Base-by-base conservation (phyloP, 768 basidiomycete species). In the Serendipita sp. region DNA sequence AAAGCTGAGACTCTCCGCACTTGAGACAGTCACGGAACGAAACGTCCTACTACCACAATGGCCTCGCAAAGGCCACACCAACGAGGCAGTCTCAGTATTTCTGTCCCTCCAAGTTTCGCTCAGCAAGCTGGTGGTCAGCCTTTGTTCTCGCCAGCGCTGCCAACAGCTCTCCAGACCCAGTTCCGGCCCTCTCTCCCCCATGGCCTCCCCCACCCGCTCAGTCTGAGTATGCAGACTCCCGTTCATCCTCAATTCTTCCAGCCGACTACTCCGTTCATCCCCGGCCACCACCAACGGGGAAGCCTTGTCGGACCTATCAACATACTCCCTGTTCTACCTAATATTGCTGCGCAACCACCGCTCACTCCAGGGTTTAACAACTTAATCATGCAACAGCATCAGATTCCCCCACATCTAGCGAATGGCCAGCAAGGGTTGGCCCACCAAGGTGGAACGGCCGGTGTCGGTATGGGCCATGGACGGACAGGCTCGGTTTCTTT, bases 181-280 rank as follows among this genome's bases (percentile, higher is more conserved):
- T 64, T 60, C 37, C 31, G 55, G 34, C 55, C 55, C 8, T 72
- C 78, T 0, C 81, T 80, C 66, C 80, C 80, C 37, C 73, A 84
- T 66, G 73, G 69, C n/a, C 64, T 78, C 65, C 44, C 71, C n/a
- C 29, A 50, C 29, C 48, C 48, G n/a, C 48, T 50, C 8, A 50
- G 48, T 50, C 48, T 50, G 18, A 67, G 80, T 55, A 74, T 87
- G 62, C 87, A 86, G 70, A 87, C 86, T 3, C 87, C 87, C 50
- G 83, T 88, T 77, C 87, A 88, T 70, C 71, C 81, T 27, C 66
- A 68, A 18, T 86, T 83, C 73, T 87, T 86, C 66, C 74, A 76
- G 37, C 40, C 23, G 8, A 36, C 36, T n/a, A 79, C 78, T 3
- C 79, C 80, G 29, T 75, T 73, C 31, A 76, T 78, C 0, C 83